Conservation (phyloP, 2,329 filamentous ascomycete species). For the Reticulascus tulasneorum region DNA sequence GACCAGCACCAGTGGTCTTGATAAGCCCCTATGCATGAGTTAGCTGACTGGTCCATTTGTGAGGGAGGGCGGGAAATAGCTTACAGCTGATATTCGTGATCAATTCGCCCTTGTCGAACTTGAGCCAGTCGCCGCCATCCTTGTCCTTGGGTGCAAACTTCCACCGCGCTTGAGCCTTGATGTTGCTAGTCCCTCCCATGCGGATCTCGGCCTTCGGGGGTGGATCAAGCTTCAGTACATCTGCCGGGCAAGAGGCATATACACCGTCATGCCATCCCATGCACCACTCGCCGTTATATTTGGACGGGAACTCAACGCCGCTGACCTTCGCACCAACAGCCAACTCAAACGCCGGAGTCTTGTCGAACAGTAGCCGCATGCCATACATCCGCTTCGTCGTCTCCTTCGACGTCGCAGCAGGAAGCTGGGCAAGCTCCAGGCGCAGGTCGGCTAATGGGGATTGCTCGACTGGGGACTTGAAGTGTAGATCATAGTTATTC, state of each 20-base stretch:
- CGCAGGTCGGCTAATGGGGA: constrained; percentile 39
- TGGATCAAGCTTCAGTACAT: constrained; percentile 43
- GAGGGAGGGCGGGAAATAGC: constrained; percentile 19
- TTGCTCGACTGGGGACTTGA: constrained; percentile 33
- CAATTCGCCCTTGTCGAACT: constrained; percentile 62
- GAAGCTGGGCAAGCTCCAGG: constrained; percentile 35
- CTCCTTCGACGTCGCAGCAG: constrained; percentile 41
- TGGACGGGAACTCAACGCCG: constrained; percentile 46
- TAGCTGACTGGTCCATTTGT: not conserved
- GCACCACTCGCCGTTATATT: constrained; percentile 53
- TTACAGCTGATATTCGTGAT: constrained; percentile 61
- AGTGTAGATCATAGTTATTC: constrained; percentile 53
- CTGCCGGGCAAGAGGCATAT: constrained; percentile 45
- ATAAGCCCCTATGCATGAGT: constrained; percentile 31
- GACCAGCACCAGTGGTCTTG: constrained; percentile 54
- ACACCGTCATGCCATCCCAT: constrained; percentile 53
- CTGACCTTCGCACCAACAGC: constrained; percentile 45
- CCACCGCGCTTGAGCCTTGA: constrained; percentile 49
- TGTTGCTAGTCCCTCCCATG: constrained; percentile 40
- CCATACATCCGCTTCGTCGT: constrained; percentile 45
- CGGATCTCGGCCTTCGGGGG: constrained; percentile 43
- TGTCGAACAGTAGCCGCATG: constrained; percentile 40
- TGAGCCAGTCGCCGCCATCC: constrained; percentile 44
- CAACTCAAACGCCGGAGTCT: constrained; percentile 41
- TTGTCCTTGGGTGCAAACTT: constrained; percentile 46